Conservation (phyloP, 1,139 yeast species). For the Diutina rugosa region DNA sequence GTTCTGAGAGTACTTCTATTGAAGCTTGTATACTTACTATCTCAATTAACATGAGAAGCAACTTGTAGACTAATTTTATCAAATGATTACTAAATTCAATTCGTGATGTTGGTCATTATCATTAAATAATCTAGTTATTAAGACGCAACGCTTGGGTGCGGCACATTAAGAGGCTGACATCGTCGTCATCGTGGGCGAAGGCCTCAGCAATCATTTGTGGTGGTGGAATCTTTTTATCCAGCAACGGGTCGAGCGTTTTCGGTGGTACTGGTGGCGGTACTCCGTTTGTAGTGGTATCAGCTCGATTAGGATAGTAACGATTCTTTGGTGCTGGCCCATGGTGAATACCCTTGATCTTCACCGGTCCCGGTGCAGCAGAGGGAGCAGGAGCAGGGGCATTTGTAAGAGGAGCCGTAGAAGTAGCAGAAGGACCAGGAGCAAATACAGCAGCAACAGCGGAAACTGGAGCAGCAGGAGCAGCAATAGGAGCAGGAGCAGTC, state of each 20-base stretch:
- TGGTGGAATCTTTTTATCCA: not conserved
- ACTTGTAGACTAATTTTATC: too few relatives aligned
- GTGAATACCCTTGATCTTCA: not conserved
- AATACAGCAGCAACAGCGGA: too few relatives aligned
- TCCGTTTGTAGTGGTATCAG: not conserved
- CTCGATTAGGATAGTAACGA: not conserved
- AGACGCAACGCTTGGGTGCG: constrained; percentile 1
- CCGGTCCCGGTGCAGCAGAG: not conserved
- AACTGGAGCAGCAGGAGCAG: too few relatives aligned
- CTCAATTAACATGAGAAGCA: too few relatives aligned
- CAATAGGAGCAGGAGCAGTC: too few relatives aligned
- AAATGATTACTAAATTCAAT: too few relatives aligned
- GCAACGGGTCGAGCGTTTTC: not conserved
- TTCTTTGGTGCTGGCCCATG: not conserved
- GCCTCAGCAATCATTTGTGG: not conserved
- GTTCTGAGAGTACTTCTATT: too few relatives aligned
- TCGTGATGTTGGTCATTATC: not conserved
- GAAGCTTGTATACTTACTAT: too few relatives aligned
- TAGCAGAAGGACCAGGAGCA: too few relatives aligned
- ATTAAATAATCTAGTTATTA: not conserved
- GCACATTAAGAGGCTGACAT: not conserved
- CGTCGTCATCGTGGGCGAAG: not conserved
- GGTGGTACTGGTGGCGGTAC: not conserved
- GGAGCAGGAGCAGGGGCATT: too few relatives aligned
- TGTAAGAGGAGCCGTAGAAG: too few relatives aligned